Evolutionary conservation across 257 asterid species (phyloP), one percentile per base, ranked within the genome.

Genomic region (Buddleja alternifolia): DNA sequence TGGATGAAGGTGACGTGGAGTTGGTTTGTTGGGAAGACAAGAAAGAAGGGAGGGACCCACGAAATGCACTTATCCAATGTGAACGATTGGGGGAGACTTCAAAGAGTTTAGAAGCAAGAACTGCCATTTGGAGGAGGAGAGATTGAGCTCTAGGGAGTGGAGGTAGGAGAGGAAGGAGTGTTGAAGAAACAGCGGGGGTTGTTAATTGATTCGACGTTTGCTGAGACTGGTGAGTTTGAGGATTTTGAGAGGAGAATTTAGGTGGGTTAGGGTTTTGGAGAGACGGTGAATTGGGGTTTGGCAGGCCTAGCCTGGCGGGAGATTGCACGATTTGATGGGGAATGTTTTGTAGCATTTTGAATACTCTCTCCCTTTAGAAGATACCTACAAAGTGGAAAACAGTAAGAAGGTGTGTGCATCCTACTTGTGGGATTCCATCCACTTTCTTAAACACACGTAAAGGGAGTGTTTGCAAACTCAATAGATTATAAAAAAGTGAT

Each of bases 121-220:
- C 82, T 3, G 97, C 90, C 96, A 93, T 93, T 78, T 89, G 96
- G 48, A 80, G 72, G 61, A 93, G 90, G 72, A 90, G 89, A 45
- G 95, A 77, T 36, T 85, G 96, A 51, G 96, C 99, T 77, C 99
- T 76, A 4, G 96, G 89, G 63, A 93, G 88, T 40, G 97, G 99
- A 0, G 96, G 96, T 46, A 93, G 86, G 51, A 90, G 96, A 60
- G 99, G 94, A 24, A 93, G 97, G 65, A 93, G 96, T 0, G 86
- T 66, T 15, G 92, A 80, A 37, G 99, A 88, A 23, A 90, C 87
- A 10, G 85, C 25, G 6, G 90, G 76, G 1, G 78, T 65, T 9
- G 77, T 66, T 32, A 81, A 67, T 56, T 78, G 84, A 71, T 80
- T 81, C 25, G 75, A 37, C 8, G 83, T 77, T 55, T 81, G 95